Evolutionary conservation across 805 yeast genomes (phyloP).

Genomic region (Yarrowia sp.): DNA sequence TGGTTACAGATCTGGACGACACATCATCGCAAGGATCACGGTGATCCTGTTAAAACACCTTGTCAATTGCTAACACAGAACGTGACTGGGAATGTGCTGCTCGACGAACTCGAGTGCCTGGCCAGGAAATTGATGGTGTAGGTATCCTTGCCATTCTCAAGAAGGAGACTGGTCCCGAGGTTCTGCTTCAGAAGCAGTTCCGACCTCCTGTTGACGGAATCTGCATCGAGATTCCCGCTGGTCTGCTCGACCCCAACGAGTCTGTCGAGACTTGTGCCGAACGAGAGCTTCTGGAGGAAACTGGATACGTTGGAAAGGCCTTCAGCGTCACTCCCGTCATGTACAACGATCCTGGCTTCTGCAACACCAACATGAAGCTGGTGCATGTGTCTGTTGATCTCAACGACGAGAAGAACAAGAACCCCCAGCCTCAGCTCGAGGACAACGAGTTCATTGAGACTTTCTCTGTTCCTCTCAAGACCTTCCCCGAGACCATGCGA

Average conservation of each 20-base stretch:
- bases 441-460: conserved; percentile 92
- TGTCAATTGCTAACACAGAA: conserved; percentile 41
- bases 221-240: conserved; percentile 95
- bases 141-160: conserved; percentile 76
- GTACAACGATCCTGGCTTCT: conserved; percentile 84
- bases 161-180: conserved; percentile 58
- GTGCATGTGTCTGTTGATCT: conserved; percentile 82
- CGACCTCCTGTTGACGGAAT: conserved; percentile 91
- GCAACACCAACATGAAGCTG: conserved; percentile 84
- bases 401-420: conserved; percentile 64
- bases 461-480: conserved; percentile 67
- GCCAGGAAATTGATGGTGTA: conserved; percentile 79
- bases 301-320: conserved; percentile 83
- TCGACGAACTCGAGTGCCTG: conserved; percentile 71
- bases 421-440: conserved; percentile 79
- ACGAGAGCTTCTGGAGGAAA: conserved; percentile 89
- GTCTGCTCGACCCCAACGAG: conserved; percentile 86
- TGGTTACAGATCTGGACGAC: too few relatives aligned
- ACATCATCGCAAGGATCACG: too few relatives aligned
- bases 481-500: conserved; percentile 62
- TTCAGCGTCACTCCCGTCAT: conserved; percentile 56
- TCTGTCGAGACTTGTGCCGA: conserved; percentile 78
- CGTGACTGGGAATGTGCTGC: conserved; percentile 94
- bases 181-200: conserved; percentile 83
- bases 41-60: too few relatives aligned